Evolutionary conservation across 257 asterid species (phyloP).

Genomic region (Apocynum venetum): DNA sequence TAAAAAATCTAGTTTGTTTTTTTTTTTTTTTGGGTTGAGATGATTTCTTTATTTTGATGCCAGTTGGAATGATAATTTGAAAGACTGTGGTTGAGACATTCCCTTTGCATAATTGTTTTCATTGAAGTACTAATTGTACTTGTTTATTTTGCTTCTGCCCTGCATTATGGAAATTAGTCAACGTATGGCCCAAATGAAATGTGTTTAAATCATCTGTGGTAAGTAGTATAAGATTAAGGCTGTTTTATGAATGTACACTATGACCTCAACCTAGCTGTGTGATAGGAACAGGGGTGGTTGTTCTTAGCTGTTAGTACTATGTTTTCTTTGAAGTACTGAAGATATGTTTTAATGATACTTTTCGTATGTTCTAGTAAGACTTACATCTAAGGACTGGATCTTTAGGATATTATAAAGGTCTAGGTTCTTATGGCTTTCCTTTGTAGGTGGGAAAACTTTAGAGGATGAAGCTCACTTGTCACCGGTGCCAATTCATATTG

Average conservation of each 20-base stretch:
- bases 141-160: not conserved
- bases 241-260: not conserved
- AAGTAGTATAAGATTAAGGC: not conserved
- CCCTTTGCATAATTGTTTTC: not conserved
- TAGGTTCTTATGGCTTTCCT: slow-evolving; percentile 5
- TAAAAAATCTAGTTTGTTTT: not conserved
- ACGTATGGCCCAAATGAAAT: not conserved
- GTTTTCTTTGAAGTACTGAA: not conserved
- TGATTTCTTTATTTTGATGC: not conserved
- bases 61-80: not conserved
- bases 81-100: not conserved
- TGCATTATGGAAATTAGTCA: not conserved
- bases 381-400: not conserved
- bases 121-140: not conserved
- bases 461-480: slow-evolving; percentile 42
- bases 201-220: not conserved
- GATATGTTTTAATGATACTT: not conserved
- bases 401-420: not conserved
- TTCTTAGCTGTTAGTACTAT: not conserved
- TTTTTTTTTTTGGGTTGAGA: not conserved
- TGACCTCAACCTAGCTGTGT: not conserved
- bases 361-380: not conserved
- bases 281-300: not conserved
- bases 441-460: slow-evolving; percentile 44
- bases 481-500: slow-evolving; percentile 74